Conservation (phyloP, 148 eudicot genomes). For the Fallopia convolvulus region DNA sequence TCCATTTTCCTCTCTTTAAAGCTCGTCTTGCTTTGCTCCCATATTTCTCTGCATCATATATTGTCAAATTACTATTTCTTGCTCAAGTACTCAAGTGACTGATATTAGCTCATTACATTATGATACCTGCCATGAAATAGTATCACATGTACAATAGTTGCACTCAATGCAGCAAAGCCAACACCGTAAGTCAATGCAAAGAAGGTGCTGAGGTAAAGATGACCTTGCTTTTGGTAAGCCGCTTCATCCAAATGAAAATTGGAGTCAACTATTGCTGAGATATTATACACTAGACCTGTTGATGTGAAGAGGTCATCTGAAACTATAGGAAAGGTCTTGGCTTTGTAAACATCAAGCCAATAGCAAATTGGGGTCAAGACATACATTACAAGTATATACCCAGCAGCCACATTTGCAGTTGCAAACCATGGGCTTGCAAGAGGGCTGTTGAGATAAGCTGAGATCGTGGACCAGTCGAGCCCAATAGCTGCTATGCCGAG, state of each 20-base stretch:
- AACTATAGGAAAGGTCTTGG: constrained; percentile 76
- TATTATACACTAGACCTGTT: constrained; percentile 56
- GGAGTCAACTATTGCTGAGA: constrained; percentile 63
- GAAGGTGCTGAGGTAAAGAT: constrained; percentile 78
- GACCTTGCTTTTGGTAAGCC: constrained; percentile 68
- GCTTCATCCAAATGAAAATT: constrained; percentile 58
- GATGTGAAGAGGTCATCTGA: constrained; percentile 54
- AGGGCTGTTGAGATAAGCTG: constrained; percentile 92
- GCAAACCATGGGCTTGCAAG: constrained; percentile 98
- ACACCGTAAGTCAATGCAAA: constrained; percentile 93
- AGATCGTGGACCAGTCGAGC: constrained; percentile 85
- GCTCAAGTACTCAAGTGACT: too few species aligned
- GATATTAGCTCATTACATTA: background rate
- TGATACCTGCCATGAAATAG: constrained; percentile 90
- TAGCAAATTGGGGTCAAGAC: constrained; percentile 65
- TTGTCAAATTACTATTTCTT: background rate
- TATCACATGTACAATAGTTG: constrained; percentile 72
- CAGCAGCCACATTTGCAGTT: constrained; percentile 89
- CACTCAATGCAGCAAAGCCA: constrained; percentile 78
- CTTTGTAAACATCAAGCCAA: constrained; percentile 72
- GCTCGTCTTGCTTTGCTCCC: constrained; percentile 86
- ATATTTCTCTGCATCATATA: constrained; percentile 58
- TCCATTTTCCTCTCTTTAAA: constrained; percentile 67
- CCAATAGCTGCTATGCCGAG: constrained; percentile 82
- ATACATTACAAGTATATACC: constrained; percentile 68